Percentiles rank a stretch among this genome's conserved stretches.
phyloP scores from a whole-genome alignment of 2,329 filamentous ascomycete species.

The Fusarium begoniae region DNA sequence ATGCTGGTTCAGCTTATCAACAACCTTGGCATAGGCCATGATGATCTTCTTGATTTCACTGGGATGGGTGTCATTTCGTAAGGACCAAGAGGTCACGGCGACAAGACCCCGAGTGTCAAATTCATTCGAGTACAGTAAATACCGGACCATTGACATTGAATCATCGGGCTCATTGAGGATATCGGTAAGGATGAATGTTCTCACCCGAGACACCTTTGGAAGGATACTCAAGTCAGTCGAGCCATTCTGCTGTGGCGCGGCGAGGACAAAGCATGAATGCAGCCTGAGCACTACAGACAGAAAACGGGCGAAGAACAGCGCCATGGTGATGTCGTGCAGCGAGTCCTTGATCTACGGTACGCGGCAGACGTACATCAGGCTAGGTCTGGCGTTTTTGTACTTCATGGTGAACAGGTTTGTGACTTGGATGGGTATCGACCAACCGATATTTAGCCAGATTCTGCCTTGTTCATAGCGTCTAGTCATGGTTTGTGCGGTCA shows the following conservation, averaged over 20 bases:
- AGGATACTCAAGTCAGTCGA: not conserved
- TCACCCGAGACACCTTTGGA: not conserved
- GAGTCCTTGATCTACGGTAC: too few relatives aligned
- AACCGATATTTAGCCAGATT: not conserved
- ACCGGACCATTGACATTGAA: constrained; percentile 11
- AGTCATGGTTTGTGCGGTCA: not conserved
- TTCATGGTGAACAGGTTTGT: not conserved
- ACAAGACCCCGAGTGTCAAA: constrained; percentile 3
- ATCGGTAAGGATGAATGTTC: constrained; percentile 9
- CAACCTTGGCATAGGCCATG: not conserved
- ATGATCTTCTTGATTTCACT: constrained; percentile 6
- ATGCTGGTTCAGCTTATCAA: constrained; percentile 12
- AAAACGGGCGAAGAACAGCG: not conserved
- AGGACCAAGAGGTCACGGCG: constrained; percentile 6
- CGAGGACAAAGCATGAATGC: not conserved
- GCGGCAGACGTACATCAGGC: not conserved
- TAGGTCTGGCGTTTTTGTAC: not conserved
- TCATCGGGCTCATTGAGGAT: constrained; percentile 16
- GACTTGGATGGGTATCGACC: not conserved
- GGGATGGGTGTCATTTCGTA: constrained; percentile 1
- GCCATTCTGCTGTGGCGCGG: not conserved
- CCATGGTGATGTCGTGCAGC: not conserved
- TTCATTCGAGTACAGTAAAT: constrained; percentile 10
- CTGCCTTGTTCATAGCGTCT: not conserved
- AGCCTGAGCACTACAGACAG: not conserved